Evolutionary conservation across 371 early-diverging fungal genomes (phyloP).

Genomic region (Syncephalastrum sp.): DNA sequence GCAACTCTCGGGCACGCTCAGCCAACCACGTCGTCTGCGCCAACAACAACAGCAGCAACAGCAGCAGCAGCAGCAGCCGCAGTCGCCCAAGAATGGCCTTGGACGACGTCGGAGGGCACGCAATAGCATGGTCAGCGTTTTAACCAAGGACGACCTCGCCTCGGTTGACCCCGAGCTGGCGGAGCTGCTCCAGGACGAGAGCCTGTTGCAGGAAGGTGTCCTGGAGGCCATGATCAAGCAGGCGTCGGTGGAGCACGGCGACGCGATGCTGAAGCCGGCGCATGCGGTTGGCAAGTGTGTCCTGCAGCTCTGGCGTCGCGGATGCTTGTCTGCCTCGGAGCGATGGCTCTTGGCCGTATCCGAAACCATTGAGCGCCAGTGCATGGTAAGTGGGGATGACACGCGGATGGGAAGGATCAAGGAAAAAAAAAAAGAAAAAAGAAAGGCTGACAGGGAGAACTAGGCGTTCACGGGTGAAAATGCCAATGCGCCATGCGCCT

Average conservation of each 20-base stretch:
- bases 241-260: slow-evolving; percentile 75
- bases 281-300: slow-evolving; percentile 79
- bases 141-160: too few relatives aligned
- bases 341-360: slow-evolving; percentile 73
- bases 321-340: slow-evolving; percentile 69
- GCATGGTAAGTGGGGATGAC: slow-evolving; percentile 35
- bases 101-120: too few relatives aligned
- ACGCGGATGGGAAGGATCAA: too few relatives aligned
- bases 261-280: slow-evolving; percentile 65
- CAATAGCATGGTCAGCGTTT: too few relatives aligned
- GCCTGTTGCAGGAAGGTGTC: slow-evolving; percentile 81
- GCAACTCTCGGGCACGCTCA: slow-evolving; percentile 26
- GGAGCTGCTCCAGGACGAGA: slow-evolving; percentile 54
- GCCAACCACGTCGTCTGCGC: slow-evolving; percentile 9
- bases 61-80: slow-evolving; percentile 11
- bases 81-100: slow-evolving; percentile 1
- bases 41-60: slow-evolving; percentile 10
- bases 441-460: too few relatives aligned
- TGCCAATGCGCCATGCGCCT: slow-evolving; percentile 53
- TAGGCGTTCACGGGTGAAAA: slow-evolving; percentile 37
- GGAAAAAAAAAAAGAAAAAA: too few relatives aligned
- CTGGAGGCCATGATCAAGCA: slow-evolving; percentile 77
- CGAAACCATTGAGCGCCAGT: slow-evolving; percentile 68
- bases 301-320: slow-evolving; percentile 74
- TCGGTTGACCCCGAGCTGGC: slow-evolving; percentile 4